Conservation (phyloP, 1,284 basidiomycete genomes). For the Puccinia coronata region DNA sequence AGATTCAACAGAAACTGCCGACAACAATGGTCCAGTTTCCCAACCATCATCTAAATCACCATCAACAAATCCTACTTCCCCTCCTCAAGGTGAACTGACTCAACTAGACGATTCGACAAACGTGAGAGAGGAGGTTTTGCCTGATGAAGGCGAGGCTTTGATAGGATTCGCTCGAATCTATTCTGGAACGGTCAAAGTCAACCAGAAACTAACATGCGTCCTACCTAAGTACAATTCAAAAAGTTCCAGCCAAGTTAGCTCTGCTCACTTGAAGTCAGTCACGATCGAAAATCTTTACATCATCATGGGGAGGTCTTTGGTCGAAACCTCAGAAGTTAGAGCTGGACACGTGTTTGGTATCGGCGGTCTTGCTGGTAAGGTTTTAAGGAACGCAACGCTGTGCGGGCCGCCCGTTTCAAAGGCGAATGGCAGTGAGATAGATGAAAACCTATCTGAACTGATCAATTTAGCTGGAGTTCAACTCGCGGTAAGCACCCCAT, state of each 20-base stretch:
- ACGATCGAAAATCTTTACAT: conserved; percentile 79
- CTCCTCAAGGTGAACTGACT: conserved; percentile 46
- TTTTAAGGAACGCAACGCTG: conserved; percentile 86
- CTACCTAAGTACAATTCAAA: conserved; percentile 85
- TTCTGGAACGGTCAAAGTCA: conserved; percentile 76
- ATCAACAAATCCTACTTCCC: conserved; percentile 22
- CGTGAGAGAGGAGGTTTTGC: conserved; percentile 51
- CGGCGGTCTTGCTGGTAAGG: conserved; percentile 82
- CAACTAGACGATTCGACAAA: conserved; percentile 11
- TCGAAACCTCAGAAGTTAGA: conserved; percentile 77
- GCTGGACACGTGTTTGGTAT: conserved; percentile 97
- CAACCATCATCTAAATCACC: conserved; percentile 48
- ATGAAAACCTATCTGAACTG: conserved; percentile 57
- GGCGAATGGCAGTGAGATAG: conserved; percentile 35
- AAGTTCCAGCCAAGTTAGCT: conserved; percentile 66
- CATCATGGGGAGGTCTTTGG: conserved; percentile 96
- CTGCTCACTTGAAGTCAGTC: conserved; percentile 68
- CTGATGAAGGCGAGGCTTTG: conserved; percentile 66
- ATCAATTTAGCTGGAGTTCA: conserved; percentile 81
- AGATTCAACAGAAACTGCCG: conserved; percentile 55
- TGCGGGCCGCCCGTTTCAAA: conserved; percentile 67
- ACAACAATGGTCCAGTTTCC: conserved; percentile 6
- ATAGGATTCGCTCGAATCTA: conserved; percentile 93
- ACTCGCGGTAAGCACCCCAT: conserved; percentile 65
- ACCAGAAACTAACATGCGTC: conserved; percentile 71